Base-by-base conservation (phyloP, 805 yeast genomes). In the Kluyveromyces aestuarii region DNA sequence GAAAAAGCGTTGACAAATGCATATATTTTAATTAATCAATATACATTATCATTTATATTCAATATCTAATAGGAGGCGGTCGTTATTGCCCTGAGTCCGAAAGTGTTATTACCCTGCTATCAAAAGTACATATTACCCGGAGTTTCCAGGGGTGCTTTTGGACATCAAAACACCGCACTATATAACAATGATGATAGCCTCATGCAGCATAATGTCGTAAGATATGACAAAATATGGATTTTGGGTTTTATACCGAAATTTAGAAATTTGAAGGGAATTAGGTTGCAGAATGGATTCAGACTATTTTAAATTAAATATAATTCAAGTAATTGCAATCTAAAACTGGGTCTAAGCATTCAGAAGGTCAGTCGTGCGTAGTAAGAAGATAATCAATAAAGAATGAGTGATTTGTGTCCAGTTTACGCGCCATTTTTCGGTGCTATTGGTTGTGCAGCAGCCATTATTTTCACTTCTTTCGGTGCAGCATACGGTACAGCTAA, bases 401-500 rank as follows among this genome's bases (percentile, higher is more conserved):
- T 61, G 66, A 61, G 63, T 60, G 69, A 64, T 48, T 59, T 64
- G 56, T 64, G 73, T 61, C 71, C 74, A 42, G 72, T 69, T 52
- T 66, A 68, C 57, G 74, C 79, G 70, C 99, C 99, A 69, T 93
- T 93, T 79, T 93, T 93, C 72, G 99, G 99, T 65, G 91, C 97
- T 59, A 87, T 93, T 67, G 99, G 99, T 69, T 95, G 99, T 79
- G 96, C 99, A 51, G 88, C 98, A 48, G 97, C 99, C 70, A 93
- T 93, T 67, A 88, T 95, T 66, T 93, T 93, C 81, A 90, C 99
- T 70, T 88, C 96, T 68, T 88, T 90, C 69, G 99, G 99, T 76
- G 98, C 99, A 64, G 87, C 96, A 50, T 90, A 90, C 72, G 99
- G 99, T 76, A 91, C 98, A 57, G 99, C 99, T 66, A 91, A 91